Evolutionary conservation across 768 basidiomycete genomes (phyloP).

Genomic region (Zangia roseola): DNA sequence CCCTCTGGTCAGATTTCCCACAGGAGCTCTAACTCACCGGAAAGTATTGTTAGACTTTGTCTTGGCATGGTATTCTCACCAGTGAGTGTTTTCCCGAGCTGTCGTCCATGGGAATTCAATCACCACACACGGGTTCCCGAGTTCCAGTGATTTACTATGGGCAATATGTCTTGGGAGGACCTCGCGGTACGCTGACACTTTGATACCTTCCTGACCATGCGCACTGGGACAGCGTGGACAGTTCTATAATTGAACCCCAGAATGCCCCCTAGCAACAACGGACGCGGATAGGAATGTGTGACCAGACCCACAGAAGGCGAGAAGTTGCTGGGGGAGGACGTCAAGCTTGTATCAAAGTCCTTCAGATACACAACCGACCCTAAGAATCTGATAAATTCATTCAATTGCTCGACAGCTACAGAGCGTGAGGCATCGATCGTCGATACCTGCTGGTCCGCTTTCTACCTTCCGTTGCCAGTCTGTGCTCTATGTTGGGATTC

Average conservation of each 20-base stretch:
- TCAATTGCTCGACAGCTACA: too few relatives aligned
- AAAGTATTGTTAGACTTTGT: too few relatives aligned
- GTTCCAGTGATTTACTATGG: background rate
- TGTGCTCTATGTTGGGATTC: too few relatives aligned
- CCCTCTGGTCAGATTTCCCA: background rate
- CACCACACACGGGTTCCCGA: background rate
- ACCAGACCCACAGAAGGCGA: too few relatives aligned
- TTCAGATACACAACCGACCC: too few relatives aligned
- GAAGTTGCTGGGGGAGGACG: too few relatives aligned
- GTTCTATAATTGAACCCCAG: background rate
- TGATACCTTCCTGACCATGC: background rate
- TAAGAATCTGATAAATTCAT: too few relatives aligned
- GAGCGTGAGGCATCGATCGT: too few relatives aligned
- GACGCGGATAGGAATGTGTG: background rate
- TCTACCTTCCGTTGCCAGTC: too few relatives aligned
- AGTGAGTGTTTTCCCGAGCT: background rate
- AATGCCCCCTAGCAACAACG: background rate
- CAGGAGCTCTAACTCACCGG: background rate
- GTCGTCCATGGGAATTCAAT: background rate
- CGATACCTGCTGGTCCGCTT: too few relatives aligned
- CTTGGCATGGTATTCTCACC: background rate
- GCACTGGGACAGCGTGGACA: too few relatives aligned
- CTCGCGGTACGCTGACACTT: background rate
- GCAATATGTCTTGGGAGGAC: conserved; percentile 7
- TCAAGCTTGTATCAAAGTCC: too few relatives aligned